Conservation (phyloP, 805 yeast species). For the Wickerhamomyces queroliae region DNA sequence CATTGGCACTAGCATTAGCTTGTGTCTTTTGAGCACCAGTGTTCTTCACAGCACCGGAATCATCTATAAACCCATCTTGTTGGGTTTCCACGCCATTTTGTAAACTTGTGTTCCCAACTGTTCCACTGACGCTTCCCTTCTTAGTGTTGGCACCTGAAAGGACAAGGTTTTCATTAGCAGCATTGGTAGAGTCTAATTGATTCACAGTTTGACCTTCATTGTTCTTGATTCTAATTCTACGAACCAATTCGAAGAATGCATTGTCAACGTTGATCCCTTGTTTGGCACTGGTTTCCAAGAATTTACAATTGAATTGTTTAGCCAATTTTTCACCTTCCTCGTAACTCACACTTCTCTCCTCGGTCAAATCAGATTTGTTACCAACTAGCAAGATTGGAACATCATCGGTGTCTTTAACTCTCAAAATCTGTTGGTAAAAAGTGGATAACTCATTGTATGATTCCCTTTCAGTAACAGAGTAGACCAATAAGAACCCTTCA, state of each 20-base stretch:
- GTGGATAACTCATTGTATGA: constrained; percentile 81
- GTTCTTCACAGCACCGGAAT: background rate
- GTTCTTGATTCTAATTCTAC: constrained; percentile 37
- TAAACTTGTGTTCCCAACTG: too few relatives aligned
- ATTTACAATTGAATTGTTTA: constrained; percentile 59
- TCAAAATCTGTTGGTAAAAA: constrained; percentile 71
- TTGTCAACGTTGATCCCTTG: constrained; percentile 86
- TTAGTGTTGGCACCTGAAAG: background rate
- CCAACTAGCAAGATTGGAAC: constrained; percentile 83
- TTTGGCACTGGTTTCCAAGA: constrained; percentile 91
- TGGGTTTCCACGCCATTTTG: background rate
- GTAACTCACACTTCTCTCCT: constrained; percentile 65
- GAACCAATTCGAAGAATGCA: constrained; percentile 65
- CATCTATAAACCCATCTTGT: background rate
- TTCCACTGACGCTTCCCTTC: too few relatives aligned
- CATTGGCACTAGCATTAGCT: background rate
- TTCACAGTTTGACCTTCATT: constrained; percentile 4
- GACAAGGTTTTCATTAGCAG: too few relatives aligned
- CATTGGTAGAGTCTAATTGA: background rate
- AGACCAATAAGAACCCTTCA: constrained; percentile 87
- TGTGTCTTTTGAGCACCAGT: background rate
- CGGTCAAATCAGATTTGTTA: constrained; percentile 70
- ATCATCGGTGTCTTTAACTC: constrained; percentile 70
- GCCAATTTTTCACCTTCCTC: constrained; percentile 64
- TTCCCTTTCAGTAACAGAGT: constrained; percentile 78